Base-by-base conservation (phyloP, 768 basidiomycete species). In the Leucocoprinus birnbaumii region DNA sequence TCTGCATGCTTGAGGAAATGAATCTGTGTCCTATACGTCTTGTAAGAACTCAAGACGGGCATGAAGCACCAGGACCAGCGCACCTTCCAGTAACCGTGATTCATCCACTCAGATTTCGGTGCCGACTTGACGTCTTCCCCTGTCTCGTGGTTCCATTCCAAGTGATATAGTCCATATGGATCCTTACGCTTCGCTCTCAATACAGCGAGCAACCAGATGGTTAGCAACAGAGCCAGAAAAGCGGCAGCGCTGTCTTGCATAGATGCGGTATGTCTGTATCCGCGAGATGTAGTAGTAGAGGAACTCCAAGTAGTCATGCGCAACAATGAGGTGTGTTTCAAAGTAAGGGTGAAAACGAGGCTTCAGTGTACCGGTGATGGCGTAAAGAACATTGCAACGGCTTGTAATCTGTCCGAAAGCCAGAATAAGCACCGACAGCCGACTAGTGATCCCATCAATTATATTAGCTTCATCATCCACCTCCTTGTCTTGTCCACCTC, bases 81-180 rank as follows among this genome's bases (percentile, higher is more conserved):
- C 35, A 83, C 85, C 76, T 79, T 78, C 86, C 85, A 87, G 57
- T 74, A 84, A 3, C 85, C 85, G 80, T 86, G 83, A 66, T 87
- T 87, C 31, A 87, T 66, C 86, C 85, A 87, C 66, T 87, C 84
- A 1, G 85, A 86, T 16, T 56, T 58, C n/a, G 80, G 81, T 1
- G 58, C 59, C 18, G 55, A 59, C 37, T 66, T 31, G 31, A 5
- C 31, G 31, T 11, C 61, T 21, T 73, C 72, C 13, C 67, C 69
- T 19, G 78, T 68, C 22, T 69, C 52, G 55, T 65, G 67, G 63
- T 86, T 86, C 52, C 86, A 67, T 1, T 70, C 58, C 13, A 83
- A 67, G 62, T 87, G 85, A 57, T 83, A 86, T 2, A 80, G 64
- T 7, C 80, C 79, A 62, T 86, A 87, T 11, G 52, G 52, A n/a